Evolutionary conservation across 2,329 filamentous ascomycete species (phyloP), one percentile per base, ranked within the genome.

Genomic region (Cylindrodendrum hubeiense): DNA sequence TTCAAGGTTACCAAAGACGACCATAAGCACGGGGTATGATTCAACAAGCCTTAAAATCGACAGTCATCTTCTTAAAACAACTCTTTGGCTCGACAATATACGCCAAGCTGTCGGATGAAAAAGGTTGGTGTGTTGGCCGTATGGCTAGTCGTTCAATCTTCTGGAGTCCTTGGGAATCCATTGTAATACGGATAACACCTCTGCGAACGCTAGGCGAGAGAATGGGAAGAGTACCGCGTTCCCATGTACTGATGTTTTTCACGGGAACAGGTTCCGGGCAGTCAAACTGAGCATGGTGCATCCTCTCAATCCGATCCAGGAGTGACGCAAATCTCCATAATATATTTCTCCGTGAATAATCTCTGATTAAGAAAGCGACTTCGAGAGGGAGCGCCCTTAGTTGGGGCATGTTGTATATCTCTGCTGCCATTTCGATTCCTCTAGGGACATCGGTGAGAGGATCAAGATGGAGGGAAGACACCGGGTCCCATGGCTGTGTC

Each of bases 161-260:
- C 9, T 51, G 50, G 5, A 63, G 41, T 3, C 63, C 63, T 19
- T 43, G 49, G 13, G 2, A 58, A 37, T 66, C 63, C 3, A 66
- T 50, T 1, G 41, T 41, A 21, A 66, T 21, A 7, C 47, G 53
- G 3, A 59, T 24, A 15, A 60, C 21, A 7, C 43, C 43, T 46
- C 43, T 46, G 17, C 22, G 13, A 17, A 13, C 21, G 13, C 3
- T 24, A 1, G 43, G 2, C 21, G 26, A 9, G 15, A 46, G 21
- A 26, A 13, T 46, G 15, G 21, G 43, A 10, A 8, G 43, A 4
- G 5, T 2, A 4, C 43, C 43, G 9, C 22, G 21, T 24, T 46
- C 43, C 43, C 43, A 46, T 8, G 13, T 17, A 22, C 43, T 46
- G 3, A 46, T 46, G 7, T n/a, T 24, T 4, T 5, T 17, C 13